phyloP scores from a whole-genome alignment of 345 rosid genomes.

The Salix udensis region DNA sequence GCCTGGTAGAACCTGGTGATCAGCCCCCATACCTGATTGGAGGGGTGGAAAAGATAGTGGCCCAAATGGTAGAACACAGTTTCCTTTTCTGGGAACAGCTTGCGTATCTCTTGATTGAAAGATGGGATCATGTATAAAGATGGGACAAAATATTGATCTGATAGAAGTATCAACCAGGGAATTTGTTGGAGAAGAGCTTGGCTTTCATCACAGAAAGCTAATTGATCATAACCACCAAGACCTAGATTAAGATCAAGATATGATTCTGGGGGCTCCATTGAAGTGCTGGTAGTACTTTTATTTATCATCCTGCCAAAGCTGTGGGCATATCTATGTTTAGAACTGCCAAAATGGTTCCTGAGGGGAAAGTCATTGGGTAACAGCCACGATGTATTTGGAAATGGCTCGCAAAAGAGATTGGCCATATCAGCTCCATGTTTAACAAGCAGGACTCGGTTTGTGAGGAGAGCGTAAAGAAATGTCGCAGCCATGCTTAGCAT shows the following conservation, averaged over 20 bases:
- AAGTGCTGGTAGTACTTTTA: background rate
- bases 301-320: conserved; percentile 9
- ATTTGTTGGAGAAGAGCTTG: conserved; percentile 10
- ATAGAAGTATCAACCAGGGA: conserved; percentile 21
- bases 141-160: conserved; percentile 27
- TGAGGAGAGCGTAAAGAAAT: conserved; percentile 26
- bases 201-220: conserved; percentile 11
- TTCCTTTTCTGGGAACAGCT: conserved; percentile 25
- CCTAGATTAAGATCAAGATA: conserved; percentile 6
- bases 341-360: background rate
- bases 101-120: conserved; percentile 6
- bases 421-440: conserved; percentile 14
- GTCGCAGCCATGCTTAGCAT: conserved; percentile 19
- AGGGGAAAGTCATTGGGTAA: conserved; percentile 16
- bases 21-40: conserved; percentile 22
- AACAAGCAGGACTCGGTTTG: conserved; percentile 18
- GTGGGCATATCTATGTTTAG: background rate
- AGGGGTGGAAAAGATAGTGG: conserved; percentile 26
- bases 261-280: background rate
- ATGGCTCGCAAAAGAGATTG: conserved; percentile 27
- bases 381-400: conserved; percentile 18
- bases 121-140: conserved; percentile 17
- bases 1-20: conserved; percentile 22
- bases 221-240: background rate
- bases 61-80: conserved; percentile 26